A percentile compares a stretch with the other conserved stretches of the same genome.
Evolutionary conservation across 768 basidiomycete genomes (phyloP).

Genomic region (Amanita muscaria): DNA sequence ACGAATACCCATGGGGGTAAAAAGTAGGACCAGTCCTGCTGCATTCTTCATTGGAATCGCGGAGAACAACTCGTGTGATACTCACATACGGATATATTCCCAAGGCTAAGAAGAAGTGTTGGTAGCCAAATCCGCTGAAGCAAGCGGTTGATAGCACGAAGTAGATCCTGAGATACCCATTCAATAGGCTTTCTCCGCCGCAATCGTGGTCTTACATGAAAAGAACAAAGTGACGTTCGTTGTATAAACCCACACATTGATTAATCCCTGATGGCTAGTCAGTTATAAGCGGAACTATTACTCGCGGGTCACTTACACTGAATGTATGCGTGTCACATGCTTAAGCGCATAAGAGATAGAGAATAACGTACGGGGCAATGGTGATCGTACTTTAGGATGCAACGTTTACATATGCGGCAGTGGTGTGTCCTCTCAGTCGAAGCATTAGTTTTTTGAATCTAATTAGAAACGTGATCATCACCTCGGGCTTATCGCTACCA

Average conservation of each 20-base stretch:
- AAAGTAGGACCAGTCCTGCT: slow-evolving; percentile 45
- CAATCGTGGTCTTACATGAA: slow-evolving; percentile 61
- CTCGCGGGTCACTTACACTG: slow-evolving; percentile 19
- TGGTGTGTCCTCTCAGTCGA: slow-evolving; percentile 75
- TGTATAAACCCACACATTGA: slow-evolving; percentile 93
- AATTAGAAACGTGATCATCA: slow-evolving; percentile 16
- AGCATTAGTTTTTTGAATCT: slow-evolving; percentile 4
- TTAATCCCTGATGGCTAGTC: slow-evolving; percentile 68
- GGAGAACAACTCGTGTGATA: neutral
- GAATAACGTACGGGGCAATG: slow-evolving; percentile 74
- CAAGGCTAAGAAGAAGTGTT: slow-evolving; percentile 46
- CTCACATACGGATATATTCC: slow-evolving; percentile 40
- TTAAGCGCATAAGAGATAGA: neutral
- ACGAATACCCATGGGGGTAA: slow-evolving; percentile 69
- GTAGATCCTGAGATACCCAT: slow-evolving; percentile 53
- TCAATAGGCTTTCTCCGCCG: neutral
- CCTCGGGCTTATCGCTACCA: slow-evolving; percentile 66
- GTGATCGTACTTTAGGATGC: slow-evolving; percentile 86
- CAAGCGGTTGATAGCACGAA: slow-evolving; percentile 64
- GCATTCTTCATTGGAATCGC: neutral
- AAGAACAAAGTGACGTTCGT: slow-evolving; percentile 91
- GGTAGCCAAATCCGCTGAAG: slow-evolving; percentile 56
- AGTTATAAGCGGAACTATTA: neutral
- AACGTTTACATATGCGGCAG: slow-evolving; percentile 84
- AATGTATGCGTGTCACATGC: neutral